phyloP scores from a whole-genome alignment of 164 flowering plant genomes.

The Vitis rupestris region DNA sequence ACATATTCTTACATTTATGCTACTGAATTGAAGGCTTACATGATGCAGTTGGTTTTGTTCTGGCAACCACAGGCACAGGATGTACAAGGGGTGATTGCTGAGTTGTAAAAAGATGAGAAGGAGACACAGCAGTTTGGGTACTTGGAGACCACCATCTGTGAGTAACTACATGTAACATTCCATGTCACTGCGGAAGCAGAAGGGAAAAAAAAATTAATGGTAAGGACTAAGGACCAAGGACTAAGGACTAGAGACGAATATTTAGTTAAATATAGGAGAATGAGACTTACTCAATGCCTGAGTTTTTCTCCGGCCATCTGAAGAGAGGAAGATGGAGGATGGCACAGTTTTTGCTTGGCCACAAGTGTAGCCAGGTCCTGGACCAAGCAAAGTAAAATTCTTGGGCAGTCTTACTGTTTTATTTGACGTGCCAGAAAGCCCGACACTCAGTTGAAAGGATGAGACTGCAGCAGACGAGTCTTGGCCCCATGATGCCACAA shows the following conservation, averaged over 20 bases:
- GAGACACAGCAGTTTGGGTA: slow-evolving; percentile 43
- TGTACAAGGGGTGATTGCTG: slow-evolving; percentile 35
- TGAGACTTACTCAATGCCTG: slow-evolving; percentile 17
- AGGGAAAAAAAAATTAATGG: too few relatives aligned
- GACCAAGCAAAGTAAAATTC: slow-evolving; percentile 63
- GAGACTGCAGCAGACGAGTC: slow-evolving; percentile 56
- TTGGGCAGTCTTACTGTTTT: slow-evolving; percentile 63
- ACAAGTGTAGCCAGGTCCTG: slow-evolving; percentile 70
- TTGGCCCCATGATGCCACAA: slow-evolving; percentile 55
- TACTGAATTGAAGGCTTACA: slow-evolving; percentile 2
- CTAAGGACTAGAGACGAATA: too few relatives aligned
- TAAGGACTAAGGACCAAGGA: too few relatives aligned
- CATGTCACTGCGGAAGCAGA: slow-evolving; percentile 34
- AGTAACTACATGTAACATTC: slow-evolving; percentile 49
- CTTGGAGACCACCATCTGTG: slow-evolving; percentile 31
- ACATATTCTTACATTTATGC: too few relatives aligned
- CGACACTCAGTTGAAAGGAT: slow-evolving; percentile 66
- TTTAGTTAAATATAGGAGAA: too few relatives aligned
- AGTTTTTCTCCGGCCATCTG: slow-evolving; percentile 12
- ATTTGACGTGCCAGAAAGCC: slow-evolving; percentile 58
- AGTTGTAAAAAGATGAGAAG: slow-evolving; percentile 40
- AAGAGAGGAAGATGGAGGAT: slow-evolving; percentile 6
- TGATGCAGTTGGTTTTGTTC: slow-evolving; percentile 12
- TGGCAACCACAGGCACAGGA: slow-evolving; percentile 39
- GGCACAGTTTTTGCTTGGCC: slow-evolving; percentile 27